phyloP scores from a whole-genome alignment of 495 filamentous ascomycete genomes.

The Aeminium ludgeri region DNA sequence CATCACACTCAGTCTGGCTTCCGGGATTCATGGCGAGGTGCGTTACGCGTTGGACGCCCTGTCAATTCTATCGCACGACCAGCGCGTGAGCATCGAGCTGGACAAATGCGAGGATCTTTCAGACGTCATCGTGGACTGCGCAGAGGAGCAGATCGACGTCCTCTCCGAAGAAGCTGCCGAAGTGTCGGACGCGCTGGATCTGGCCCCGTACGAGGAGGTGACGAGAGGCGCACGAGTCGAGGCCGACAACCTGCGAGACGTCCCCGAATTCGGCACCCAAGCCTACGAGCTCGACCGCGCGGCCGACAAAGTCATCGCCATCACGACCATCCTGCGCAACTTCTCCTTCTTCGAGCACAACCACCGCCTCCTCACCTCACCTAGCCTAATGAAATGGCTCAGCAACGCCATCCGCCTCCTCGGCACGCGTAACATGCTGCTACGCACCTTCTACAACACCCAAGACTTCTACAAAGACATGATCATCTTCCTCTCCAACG shows the following conservation, averaged over 20 bases:
- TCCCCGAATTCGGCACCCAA: constrained; percentile 54
- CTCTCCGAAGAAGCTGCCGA: constrained; percentile 66
- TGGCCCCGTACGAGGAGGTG: constrained; percentile 77
- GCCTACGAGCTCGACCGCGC: constrained; percentile 74
- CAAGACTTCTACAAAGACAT: constrained; percentile 95
- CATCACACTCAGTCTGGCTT: constrained; percentile 82
- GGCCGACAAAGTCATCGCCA: constrained; percentile 71
- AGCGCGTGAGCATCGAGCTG: constrained; percentile 41
- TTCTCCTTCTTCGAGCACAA: constrained; percentile 74
- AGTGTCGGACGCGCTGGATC: constrained; percentile 63
- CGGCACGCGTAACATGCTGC: constrained; percentile 73
- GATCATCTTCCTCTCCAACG: constrained; percentile 73
- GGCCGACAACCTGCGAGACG: constrained; percentile 47
- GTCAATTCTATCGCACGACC: constrained; percentile 49
- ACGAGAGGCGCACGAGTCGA: constrained; percentile 60
- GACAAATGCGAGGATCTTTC: constrained; percentile 73
- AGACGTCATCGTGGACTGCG: constrained; percentile 77
- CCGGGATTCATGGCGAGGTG: constrained; percentile 74
- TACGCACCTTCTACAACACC: constrained; percentile 64
- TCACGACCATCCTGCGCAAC: constrained; percentile 85
- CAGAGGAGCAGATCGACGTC: constrained; percentile 66
- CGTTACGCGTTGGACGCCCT: constrained; percentile 76
- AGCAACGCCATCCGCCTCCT: constrained; percentile 68
- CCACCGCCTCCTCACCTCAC: constrained; percentile 50
- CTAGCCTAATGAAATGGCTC: constrained; percentile 61